Percentiles rank a stretch among this genome's conserved stretches.
Evolutionary conservation across 2,329 filamentous ascomycete species (phyloP).

Genomic region (Chaetomiaceae sp.): DNA sequence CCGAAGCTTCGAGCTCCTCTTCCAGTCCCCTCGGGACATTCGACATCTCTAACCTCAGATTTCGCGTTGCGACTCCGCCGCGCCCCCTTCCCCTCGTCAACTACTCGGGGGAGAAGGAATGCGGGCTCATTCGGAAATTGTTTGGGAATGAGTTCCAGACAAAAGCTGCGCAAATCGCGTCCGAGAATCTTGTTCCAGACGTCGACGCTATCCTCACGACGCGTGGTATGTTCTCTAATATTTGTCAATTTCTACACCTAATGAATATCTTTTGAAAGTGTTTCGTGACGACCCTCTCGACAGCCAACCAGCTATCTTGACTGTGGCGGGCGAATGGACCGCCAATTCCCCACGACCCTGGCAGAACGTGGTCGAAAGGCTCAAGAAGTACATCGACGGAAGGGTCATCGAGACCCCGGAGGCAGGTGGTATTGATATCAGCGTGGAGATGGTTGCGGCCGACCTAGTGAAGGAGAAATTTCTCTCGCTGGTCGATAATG

Average conservation of each 20-base stretch:
- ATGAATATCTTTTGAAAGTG: too few species aligned
- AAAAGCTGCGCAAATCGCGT: neutral
- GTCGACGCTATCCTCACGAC: neutral
- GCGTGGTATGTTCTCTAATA: too few species aligned
- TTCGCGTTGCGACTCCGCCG: neutral
- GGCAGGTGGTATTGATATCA: neutral
- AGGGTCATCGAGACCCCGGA: neutral
- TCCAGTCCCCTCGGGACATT: neutral
- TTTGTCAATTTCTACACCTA: too few species aligned
- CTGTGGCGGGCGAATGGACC: neutral
- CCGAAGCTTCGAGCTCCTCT: neutral
- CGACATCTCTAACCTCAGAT: neutral
- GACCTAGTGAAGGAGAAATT: neutral
- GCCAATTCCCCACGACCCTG: neutral
- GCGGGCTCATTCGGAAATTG: neutral
- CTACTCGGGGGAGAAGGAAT: neutral
- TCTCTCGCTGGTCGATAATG: neutral
- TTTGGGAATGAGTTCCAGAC: neutral
- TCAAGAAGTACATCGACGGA: neutral
- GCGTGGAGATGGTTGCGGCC: neutral
- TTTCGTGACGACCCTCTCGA: neutral
- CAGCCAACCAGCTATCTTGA: neutral
- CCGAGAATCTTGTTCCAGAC: neutral
- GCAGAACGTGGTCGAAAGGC: neutral
- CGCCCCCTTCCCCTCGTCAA: neutral